Conservation (phyloP, 129 eudicot genomes). For the Chrysanthemum lavandulifolium region DNA sequence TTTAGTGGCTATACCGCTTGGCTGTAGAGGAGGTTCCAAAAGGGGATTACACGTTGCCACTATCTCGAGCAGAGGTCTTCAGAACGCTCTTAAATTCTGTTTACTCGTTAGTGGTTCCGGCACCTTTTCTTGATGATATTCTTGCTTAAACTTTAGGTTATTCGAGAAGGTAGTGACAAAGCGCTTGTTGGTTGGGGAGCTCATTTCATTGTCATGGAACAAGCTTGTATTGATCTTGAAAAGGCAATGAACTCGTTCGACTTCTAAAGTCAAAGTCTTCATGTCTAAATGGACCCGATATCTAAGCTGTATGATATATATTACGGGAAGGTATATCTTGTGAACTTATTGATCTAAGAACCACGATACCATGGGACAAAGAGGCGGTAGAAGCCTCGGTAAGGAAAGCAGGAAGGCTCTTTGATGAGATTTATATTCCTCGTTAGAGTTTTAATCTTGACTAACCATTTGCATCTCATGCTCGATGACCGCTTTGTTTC, state of each 20-base stretch:
- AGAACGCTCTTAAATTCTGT: background rate
- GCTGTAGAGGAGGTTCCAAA: conserved; percentile 97
- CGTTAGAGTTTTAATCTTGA: too few species aligned
- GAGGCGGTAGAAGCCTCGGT: too few species aligned
- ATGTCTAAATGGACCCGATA: background rate
- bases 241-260: conserved; percentile 47
- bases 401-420: too few species aligned
- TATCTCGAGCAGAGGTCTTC: conserved; percentile 98
- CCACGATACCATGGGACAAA: too few species aligned
- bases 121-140: too few species aligned
- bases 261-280: background rate
- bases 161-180: conserved; percentile 66
- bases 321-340: conserved; percentile 95
- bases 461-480: too few species aligned
- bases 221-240: conserved; percentile 85
- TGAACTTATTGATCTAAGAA: background rate
- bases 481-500: too few species aligned
- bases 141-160: too few species aligned
- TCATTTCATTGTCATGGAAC: conserved; percentile 84
- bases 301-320: conserved; percentile 1
- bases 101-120: background rate
- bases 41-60: conserved; percentile 85
- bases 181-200: conserved; percentile 99
- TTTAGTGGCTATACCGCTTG: conserved; percentile 87
- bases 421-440: too few species aligned